These are phyloP conservation scores for Nitzschia sp. DNA, from an alignment of 108 stramenopile genomes.

Conservation along the genomic window DNA sequence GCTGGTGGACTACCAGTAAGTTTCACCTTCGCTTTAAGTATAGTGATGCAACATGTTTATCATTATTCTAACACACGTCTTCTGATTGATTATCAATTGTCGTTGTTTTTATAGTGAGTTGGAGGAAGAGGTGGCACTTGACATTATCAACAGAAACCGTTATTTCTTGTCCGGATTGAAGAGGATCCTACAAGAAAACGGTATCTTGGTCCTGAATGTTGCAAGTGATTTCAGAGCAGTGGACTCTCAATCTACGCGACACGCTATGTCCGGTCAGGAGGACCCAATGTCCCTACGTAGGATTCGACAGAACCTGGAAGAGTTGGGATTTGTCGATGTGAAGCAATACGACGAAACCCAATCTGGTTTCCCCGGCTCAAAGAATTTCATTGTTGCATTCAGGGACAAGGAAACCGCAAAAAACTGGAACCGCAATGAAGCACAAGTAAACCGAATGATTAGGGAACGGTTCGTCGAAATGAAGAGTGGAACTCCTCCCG, in stretches of 20 bases:
- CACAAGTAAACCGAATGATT: slow-evolving; percentile 53
- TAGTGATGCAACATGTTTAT: too few species aligned
- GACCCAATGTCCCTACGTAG: background rate
- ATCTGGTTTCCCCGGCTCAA: slow-evolving; percentile 13
- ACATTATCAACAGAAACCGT: slow-evolving; percentile 28
- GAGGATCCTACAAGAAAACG: slow-evolving; percentile 41
- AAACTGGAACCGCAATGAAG: slow-evolving; percentile 35
- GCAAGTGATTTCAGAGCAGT: slow-evolving; percentile 7
- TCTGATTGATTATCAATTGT: background rate
- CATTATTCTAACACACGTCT: too few species aligned
- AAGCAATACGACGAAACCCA: slow-evolving; percentile 28
- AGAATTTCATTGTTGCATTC: slow-evolving; percentile 26
- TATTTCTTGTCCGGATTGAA: slow-evolving; percentile 41
- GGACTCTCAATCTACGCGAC: background rate
- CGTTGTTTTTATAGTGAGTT: slow-evolving; percentile 5
- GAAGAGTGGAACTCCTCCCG: slow-evolving; percentile 31
- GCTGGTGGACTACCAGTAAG: slow-evolving; percentile 25
- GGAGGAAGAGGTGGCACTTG: slow-evolving; percentile 29
- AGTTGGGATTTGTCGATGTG: slow-evolving; percentile 12
- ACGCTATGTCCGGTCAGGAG: background rate
- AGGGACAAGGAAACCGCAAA: slow-evolving; percentile 1
- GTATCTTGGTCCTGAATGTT: slow-evolving; percentile 51
- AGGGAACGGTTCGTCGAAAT: slow-evolving; percentile 38
- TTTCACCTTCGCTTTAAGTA: background rate
- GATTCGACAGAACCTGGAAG: slow-evolving; percentile 5